Conservation (phyloP, 768 basidiomycete species). For the Lanmaoa pseudosensibilis region DNA sequence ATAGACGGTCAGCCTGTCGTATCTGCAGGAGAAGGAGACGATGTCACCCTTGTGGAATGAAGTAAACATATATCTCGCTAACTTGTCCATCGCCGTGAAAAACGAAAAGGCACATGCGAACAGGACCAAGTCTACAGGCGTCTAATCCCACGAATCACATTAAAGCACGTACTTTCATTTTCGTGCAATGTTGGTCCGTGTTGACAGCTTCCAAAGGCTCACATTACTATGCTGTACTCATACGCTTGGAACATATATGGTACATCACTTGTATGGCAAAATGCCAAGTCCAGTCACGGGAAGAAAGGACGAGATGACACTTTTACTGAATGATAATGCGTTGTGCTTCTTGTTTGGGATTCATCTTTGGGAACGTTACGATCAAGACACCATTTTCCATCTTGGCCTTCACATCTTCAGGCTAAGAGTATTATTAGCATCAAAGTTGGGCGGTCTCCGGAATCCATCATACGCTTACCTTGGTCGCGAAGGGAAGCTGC, state of each 20-base stretch:
- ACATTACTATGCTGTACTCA: neutral
- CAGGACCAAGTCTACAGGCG: too few species aligned
- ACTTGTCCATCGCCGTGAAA: too few species aligned
- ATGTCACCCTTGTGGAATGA: too few species aligned
- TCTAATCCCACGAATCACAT: too few species aligned
- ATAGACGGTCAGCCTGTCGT: too few species aligned
- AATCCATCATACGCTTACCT: slow-evolving; percentile 30
- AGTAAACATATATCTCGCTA: too few species aligned
- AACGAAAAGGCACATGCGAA: too few species aligned
- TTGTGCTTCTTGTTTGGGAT: slow-evolving; percentile 39
- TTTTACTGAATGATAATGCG: slow-evolving; percentile 32
- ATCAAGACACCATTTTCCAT: slow-evolving; percentile 47
- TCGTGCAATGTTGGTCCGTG: too few species aligned
- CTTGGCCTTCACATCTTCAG: slow-evolving; percentile 43
- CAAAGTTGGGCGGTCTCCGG: neutral
- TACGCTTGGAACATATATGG: neutral
- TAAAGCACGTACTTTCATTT: neutral
- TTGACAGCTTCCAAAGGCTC: neutral
- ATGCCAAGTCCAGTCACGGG: neutral
- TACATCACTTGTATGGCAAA: neutral
- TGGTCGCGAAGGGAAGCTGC: slow-evolving; percentile 43
- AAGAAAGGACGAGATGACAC: neutral
- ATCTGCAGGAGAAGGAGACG: too few species aligned
- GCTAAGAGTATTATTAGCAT: slow-evolving; percentile 22
- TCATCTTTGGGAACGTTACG: slow-evolving; percentile 48